A percentile compares a stretch with the other conserved stretches of the same genome.
Evolutionary conservation across 2,329 filamentous ascomycete species (phyloP).

Genomic region (Aureobasidium sp.): DNA sequence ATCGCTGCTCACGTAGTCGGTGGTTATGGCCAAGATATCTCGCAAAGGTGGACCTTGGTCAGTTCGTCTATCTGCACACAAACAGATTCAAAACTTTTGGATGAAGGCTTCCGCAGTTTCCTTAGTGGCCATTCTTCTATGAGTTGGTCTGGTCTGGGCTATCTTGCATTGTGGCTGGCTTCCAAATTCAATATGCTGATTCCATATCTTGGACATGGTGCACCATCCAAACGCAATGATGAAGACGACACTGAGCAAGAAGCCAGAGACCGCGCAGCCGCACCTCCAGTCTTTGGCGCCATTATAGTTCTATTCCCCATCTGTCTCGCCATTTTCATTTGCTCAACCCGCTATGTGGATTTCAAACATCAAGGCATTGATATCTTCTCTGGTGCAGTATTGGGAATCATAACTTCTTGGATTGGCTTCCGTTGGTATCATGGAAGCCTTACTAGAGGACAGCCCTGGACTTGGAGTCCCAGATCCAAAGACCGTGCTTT

Average conservation of each 20-base stretch:
- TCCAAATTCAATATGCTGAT: conserved; percentile 72
- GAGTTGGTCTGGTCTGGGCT: conserved; percentile 72
- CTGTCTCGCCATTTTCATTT: conserved; percentile 69
- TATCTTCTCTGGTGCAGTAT: conserved; percentile 73
- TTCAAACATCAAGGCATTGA: conserved; percentile 92
- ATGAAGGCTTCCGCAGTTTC: conserved; percentile 82
- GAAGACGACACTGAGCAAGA: not conserved
- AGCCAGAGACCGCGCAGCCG: conserved; percentile 42
- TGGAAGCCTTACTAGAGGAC: conserved; percentile 67
- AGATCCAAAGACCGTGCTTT: conserved; percentile 67
- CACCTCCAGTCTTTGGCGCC: conserved; percentile 74
- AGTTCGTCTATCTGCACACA: conserved; percentile 69
- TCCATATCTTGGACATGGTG: conserved; percentile 50
- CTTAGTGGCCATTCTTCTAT: conserved; percentile 70
- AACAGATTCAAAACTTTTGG: conserved; percentile 51
- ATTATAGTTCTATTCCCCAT: conserved; percentile 64
- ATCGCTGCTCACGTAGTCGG: conserved; percentile 55
- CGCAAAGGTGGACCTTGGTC: conserved; percentile 60
- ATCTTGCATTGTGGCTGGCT: conserved; percentile 80
- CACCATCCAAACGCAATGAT: not conserved
- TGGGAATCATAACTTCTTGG: conserved; percentile 65
- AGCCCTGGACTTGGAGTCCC: conserved; percentile 85
- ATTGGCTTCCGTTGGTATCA: conserved; percentile 83
- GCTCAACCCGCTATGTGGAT: conserved; percentile 79
- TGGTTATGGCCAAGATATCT: conserved; percentile 47